Evolutionary conservation across 352 stramenopile species (phyloP).

Genomic region (Phytophthora palmivora): DNA sequence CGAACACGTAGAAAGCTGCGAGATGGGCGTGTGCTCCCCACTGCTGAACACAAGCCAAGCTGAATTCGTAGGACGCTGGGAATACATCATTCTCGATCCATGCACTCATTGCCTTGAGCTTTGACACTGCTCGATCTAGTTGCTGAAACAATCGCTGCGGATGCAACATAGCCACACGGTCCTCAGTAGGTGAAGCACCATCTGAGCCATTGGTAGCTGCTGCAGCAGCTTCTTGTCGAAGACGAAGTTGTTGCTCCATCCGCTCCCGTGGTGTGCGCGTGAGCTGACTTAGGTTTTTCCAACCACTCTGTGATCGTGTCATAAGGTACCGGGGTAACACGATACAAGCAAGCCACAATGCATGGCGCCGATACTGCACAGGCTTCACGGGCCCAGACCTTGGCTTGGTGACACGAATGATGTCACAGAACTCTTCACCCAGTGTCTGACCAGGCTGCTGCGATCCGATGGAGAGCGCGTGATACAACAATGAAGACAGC

Average conservation of each 20-base stretch:
- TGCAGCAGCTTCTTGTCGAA: constrained; percentile 40
- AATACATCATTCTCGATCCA: constrained; percentile 57
- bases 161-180: constrained; percentile 14
- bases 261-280: constrained; percentile 72
- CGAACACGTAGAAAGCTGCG: constrained; percentile 79
- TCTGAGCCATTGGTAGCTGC: constrained; percentile 7
- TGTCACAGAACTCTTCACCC: constrained; percentile 89
- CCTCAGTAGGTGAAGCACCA: constrained; percentile 1
- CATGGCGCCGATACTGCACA: constrained; percentile 47
- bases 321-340: constrained; percentile 71
- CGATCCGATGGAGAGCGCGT: constrained; percentile 58
- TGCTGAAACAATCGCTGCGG: constrained; percentile 33
- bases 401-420: constrained; percentile 66
- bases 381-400: constrained; percentile 22
- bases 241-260: constrained; percentile 80
- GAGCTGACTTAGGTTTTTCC: constrained; percentile 72
- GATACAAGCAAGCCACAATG: constrained; percentile 62
- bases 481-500: constrained; percentile 74
- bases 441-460: constrained; percentile 79
- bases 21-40: constrained; percentile 69
- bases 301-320: constrained; percentile 70
- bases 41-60: constrained; percentile 48
- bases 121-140: constrained; percentile 55
- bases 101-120: constrained; percentile 44
- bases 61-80: constrained; percentile 69